Base-by-base conservation (phyloP, 2,329 filamentous ascomycete genomes). In the Bipolaris cookei region DNA sequence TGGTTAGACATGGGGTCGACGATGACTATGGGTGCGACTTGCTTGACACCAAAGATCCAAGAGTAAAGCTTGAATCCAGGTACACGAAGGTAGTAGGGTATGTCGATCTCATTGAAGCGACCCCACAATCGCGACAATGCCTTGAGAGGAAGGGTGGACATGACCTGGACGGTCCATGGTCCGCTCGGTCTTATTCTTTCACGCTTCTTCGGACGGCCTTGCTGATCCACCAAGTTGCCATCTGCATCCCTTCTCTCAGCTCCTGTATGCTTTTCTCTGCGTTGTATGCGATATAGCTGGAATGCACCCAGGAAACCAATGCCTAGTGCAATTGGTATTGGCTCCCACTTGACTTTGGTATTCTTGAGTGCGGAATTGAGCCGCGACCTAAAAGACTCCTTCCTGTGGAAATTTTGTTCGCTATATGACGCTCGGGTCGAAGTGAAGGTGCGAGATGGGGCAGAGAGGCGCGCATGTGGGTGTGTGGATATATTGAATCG, bases 1-100 rank as follows among this genome's bases (percentile, higher is more conserved):
- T 13, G 13, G 50, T 70, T 46, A 69, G 64, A 38, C 42, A 64
- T 30, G 68, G 80, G 69, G 85, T 86, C 6, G n/a, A 6, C 0
- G 3, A 16, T 43, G 10, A 18, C 14, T 6, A 37, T 3, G 2
- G 7, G 13, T 7, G 23, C 8, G 16, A 59, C 77, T 62, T 69
- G 85, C 78, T 90, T 90, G 71, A 96, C 93, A n/a, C 92, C 93
- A 70, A 97, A 97, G 35, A 94, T 84, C 80, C 85, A 96, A 1
- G 92, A 89, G 77, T 97, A 97, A 1, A 97, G 85, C 75, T 91
- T 94, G 80, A 97, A 97, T 13, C 93, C 93, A 1, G 93, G 92
- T 0, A 94, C 85, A 4, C 93, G 90, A 21, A 97, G 82, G 75
- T 91, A 92, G 79, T 95, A 94, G 0, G 93, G 93, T 35, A 97